Percentiles rank a stretch among this genome's conserved stretches.
Conservation (phyloP, 345 rosid species). For the Salix koriyanagi region DNA sequence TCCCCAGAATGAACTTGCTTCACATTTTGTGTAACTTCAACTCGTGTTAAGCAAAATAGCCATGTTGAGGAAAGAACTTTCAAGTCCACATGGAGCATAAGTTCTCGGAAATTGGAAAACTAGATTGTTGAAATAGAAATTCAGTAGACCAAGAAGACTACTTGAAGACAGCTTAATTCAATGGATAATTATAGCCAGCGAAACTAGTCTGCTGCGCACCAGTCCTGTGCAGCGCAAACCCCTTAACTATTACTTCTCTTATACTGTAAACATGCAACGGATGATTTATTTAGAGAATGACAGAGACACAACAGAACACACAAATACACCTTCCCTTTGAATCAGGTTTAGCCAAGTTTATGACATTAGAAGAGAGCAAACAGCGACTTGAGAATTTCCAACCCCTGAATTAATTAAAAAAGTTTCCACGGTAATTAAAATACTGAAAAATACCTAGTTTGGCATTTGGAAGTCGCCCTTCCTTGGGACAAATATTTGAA, state of each 20-base stretch:
- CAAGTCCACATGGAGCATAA: not conserved
- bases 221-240: not conserved
- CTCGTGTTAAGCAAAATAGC: not conserved
- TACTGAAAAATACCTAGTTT: constrained; percentile 46
- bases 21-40: not conserved
- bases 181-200: not conserved
- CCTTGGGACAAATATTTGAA: constrained; percentile 58
- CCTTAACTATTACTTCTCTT: not conserved
- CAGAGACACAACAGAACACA: not conserved
- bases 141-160: not conserved
- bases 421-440: not conserved
- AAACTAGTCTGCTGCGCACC: not conserved
- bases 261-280: not conserved
- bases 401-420: not conserved
- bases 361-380: not conserved
- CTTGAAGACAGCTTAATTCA: not conserved
- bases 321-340: not conserved
- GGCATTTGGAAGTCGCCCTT: constrained; percentile 95
- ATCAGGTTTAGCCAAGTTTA: not conserved
- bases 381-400: not conserved
- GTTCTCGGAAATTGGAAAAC: not conserved
- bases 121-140: not conserved
- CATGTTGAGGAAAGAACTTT: not conserved
- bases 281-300: not conserved
- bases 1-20: not conserved